A percentile compares a stretch with the other conserved stretches of the same genome.
These are phyloP conservation scores for Pittosporum tobira DNA, from an alignment of 129 eudicot genomes.

Conservation along the genomic window DNA sequence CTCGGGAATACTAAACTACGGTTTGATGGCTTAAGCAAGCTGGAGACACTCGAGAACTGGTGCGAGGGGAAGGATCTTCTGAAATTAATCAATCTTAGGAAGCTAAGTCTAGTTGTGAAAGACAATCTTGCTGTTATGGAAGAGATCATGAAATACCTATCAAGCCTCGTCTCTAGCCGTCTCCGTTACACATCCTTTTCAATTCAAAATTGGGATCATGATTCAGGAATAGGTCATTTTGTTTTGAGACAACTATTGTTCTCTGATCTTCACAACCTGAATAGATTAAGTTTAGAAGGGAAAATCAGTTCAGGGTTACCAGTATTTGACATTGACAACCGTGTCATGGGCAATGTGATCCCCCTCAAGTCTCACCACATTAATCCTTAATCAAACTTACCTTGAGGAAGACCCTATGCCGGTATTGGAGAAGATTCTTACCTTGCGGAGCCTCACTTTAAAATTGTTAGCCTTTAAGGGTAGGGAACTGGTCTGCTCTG, in stretches of 20 bases:
- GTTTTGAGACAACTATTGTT: not conserved
- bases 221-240: not conserved
- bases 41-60: slow-evolving; percentile 9
- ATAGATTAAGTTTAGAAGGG: too few species aligned
- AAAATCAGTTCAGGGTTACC: too few species aligned
- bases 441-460: too few species aligned
- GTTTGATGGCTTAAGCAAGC: slow-evolving; percentile 11
- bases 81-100: not conserved
- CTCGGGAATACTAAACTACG: not conserved
- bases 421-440: too few species aligned
- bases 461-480: too few species aligned
- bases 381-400: too few species aligned
- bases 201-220: not conserved
- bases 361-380: too few species aligned
- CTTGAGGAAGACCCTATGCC: too few species aligned
- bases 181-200: not conserved
- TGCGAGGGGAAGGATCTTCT: not conserved
- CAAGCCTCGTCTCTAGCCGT: not conserved
- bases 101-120: not conserved
- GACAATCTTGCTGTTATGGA: not conserved
- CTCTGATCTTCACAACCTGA: not conserved
- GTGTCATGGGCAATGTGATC: too few species aligned
- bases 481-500: too few species aligned
- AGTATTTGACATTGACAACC: too few species aligned
- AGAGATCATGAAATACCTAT: not conserved